These are phyloP conservation scores for Ogataea ganodermae DNA, from an alignment of 805 yeast genomes.

Conservation along the genomic window DNA sequence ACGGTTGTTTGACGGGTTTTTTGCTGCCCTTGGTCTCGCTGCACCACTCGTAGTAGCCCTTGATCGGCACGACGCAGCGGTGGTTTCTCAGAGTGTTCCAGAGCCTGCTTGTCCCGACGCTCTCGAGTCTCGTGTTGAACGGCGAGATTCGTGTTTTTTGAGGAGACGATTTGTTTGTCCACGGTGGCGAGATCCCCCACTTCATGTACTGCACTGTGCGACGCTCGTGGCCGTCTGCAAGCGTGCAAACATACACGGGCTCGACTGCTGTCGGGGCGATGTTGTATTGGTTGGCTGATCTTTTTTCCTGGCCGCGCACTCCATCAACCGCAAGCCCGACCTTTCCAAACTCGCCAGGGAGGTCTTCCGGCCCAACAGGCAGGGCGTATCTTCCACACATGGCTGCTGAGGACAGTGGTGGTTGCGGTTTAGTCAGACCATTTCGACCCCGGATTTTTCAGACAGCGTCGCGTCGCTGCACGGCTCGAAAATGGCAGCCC, in stretches of 20 bases:
- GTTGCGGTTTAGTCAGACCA: no score
- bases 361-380: conserved; percentile 41
- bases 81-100: conserved; percentile 56
- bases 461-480: no score
- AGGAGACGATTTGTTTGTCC: conserved; percentile 47
- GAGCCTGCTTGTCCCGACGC: conserved; percentile 49
- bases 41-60: conserved; percentile 88
- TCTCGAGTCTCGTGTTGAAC: conserved; percentile 77
- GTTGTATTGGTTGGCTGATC: conserved; percentile 49
- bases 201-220: conserved; percentile 54
- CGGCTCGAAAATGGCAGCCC: no score
- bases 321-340: conserved; percentile 30
- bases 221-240: not conserved
- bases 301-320: conserved; percentile 20
- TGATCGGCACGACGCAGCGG: conserved; percentile 76
- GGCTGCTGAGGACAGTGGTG: not conserved
- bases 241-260: conserved; percentile 40
- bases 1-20: conserved; percentile 56
- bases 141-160: conserved; percentile 45
- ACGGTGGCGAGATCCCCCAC: conserved; percentile 78
- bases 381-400: conserved; percentile 42
- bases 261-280: conserved; percentile 60
- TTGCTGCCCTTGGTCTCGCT: conserved; percentile 30
- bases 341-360: conserved; percentile 41
- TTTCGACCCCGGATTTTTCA: no score